Base-by-base conservation (phyloP, 306 rosid genomes). In the Crataegus laevigata region DNA sequence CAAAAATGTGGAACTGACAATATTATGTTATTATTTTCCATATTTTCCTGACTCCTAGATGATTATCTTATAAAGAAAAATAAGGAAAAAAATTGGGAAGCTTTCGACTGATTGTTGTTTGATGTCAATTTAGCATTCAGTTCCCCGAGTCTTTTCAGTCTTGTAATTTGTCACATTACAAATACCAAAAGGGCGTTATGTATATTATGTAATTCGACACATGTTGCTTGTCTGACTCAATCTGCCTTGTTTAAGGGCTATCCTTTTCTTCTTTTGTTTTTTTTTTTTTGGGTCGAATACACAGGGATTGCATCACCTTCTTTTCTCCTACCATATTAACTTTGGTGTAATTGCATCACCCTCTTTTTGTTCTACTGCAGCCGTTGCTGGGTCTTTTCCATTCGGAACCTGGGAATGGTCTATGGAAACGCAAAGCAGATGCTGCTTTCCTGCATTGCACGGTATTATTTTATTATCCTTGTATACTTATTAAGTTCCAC, bases 371-470 rank as follows among this genome's bases (percentile, higher is more conserved):
- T 73, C 72, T 84, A 73, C 73, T 83, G 89, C 92, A 94, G 98
- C 98, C 98, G 34, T 85, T 94, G 78, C 87, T 94, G 69, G 75
- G 87, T 60, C 80, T 91, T 62, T 94, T 94, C 84, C 78, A 90
- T 78, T 62, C 91, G 7, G 96, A 86, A 77, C 91, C 96, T 73
- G 92, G 98, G 79, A 94, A 92, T 80, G 88, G 96, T 61, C 85
- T 89, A 54, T 94, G 98, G 98, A 94, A 94, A 83, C 97, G 98
- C 81, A 94, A 94, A 82, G 96, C 88, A 24, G 96, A 94, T 79
- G 85, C 92, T 30, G 97, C 96, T 71, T 69, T 90, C 79, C 88
- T 63, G 32, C 77, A 75, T 72, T 90, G 96, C 93, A 86, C 77
- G 90, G 98, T 94, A 89, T 68, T 60, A 70, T 73, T 67, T 77